Evolutionary conservation across 2,329 filamentous ascomycete genomes (phyloP).

Genomic region (Diaporthe ampelina): DNA sequence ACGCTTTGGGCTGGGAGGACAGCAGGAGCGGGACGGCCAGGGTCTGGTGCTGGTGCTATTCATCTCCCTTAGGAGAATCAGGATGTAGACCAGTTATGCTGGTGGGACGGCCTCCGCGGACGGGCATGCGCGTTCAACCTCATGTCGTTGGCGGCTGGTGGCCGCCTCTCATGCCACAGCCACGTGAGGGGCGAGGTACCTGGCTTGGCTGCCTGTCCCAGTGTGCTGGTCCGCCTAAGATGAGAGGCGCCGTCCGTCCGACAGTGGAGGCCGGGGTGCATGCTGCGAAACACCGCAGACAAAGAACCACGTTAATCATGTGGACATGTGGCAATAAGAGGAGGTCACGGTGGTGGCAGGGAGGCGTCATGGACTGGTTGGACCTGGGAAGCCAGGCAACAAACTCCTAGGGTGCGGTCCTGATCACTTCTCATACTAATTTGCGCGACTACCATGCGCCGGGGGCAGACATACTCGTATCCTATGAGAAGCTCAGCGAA

Average conservation of each 20-base stretch:
- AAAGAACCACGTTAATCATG: slow-evolving; percentile 9
- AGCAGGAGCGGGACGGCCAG: background rate
- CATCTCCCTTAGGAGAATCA: background rate
- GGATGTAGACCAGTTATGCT: too few relatives aligned
- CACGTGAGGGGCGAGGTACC: background rate
- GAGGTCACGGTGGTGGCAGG: background rate
- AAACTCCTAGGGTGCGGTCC: background rate
- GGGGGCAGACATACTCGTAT: background rate
- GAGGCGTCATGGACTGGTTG: background rate
- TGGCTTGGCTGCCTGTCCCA: background rate
- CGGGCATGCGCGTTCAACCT: background rate
- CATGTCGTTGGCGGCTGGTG: background rate
- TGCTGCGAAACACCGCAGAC: slow-evolving; percentile 1
- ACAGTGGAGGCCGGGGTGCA: background rate
- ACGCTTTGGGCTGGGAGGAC: background rate
- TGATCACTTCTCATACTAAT: slow-evolving; percentile 31
- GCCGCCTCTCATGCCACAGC: background rate
- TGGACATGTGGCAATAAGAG: background rate
- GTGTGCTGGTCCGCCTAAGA: slow-evolving; percentile 2
- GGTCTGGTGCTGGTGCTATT: background rate
- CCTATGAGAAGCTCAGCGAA: background rate
- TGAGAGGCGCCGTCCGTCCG: background rate
- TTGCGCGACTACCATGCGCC: background rate
- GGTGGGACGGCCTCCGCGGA: background rate
- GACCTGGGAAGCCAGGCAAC: background rate